Percentiles rank a stretch among this genome's conserved stretches.
phyloP scores from a whole-genome alignment of 768 basidiomycete genomes.

The Crucibulum laeve region DNA sequence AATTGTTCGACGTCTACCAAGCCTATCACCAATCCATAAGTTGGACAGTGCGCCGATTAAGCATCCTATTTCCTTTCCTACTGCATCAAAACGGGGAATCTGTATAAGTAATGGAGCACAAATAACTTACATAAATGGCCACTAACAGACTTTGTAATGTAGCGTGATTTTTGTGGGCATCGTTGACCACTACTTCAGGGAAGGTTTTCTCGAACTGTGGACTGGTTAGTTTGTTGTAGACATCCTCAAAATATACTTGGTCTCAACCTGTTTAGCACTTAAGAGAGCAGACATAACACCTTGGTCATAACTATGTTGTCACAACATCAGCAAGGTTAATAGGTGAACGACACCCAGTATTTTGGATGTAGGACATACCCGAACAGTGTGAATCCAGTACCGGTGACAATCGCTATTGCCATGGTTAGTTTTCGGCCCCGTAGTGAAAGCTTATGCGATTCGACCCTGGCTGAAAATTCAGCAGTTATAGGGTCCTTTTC shows the following conservation, averaged over 20 bases:
- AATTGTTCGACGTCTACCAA: conserved; percentile 59
- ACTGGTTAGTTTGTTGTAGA: background rate
- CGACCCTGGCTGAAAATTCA: conserved; percentile 30
- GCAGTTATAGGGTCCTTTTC: conserved; percentile 3
- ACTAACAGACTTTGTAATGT: conserved; percentile 57
- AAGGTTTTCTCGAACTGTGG: conserved; percentile 52
- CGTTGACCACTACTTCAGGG: conserved; percentile 42
- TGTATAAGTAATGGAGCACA: background rate
- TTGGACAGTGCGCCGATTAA: conserved; percentile 61
- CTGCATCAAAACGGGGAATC: background rate
- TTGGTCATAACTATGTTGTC: conserved; percentile 47
- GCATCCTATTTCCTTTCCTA: conserved; percentile 55
- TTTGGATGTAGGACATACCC: conserved; percentile 32
- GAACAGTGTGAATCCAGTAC: conserved; percentile 59
- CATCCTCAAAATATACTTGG: background rate
- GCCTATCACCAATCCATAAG: conserved; percentile 52
- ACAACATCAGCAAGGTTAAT: background rate
- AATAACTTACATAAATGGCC: conserved; percentile 47
- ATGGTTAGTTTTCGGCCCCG: conserved; percentile 42
- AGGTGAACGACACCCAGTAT: no score
- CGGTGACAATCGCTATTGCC: conserved; percentile 51
- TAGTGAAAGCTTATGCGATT: conserved; percentile 23
- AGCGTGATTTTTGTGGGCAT: conserved; percentile 39
- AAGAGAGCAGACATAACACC: conserved; percentile 68
- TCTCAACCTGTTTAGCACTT: conserved; percentile 43